A percentile compares a stretch with the other conserved stretches of the same genome.
Evolutionary conservation across 345 rosid genomes (phyloP).

Genomic region (Luvunga scandens): DNA sequence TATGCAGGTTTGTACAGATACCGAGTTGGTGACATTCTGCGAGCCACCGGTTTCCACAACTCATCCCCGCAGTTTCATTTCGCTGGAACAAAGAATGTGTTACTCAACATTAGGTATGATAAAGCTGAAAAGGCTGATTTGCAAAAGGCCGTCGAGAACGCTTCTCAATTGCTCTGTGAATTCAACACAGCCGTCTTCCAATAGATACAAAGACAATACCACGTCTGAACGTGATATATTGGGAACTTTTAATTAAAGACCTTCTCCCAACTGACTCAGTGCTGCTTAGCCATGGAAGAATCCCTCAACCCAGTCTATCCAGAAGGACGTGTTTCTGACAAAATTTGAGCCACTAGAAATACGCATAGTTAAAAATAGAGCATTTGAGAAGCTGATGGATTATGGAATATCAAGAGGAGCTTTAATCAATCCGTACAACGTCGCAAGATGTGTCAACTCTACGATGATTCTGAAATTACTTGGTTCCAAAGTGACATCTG

Average conservation of each 20-base stretch:
- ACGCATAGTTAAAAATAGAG: constrained; percentile 73
- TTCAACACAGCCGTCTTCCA: constrained; percentile 49
- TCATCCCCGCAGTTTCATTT: constrained; percentile 54
- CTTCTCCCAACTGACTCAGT: constrained; percentile 51
- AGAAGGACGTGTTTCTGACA: constrained; percentile 74
- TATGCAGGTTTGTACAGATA: too few relatives aligned
- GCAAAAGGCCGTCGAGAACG: constrained; percentile 72
- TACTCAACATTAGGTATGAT: constrained; percentile 69
- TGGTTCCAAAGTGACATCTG: constrained; percentile 65
- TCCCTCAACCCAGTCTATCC: constrained; percentile 82
- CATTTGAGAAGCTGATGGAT: constrained; percentile 94
- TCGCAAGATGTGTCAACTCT: constrained; percentile 83
- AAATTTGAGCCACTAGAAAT: constrained; percentile 86
- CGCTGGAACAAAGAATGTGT: constrained; percentile 5
- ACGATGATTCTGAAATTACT: constrained; percentile 84
- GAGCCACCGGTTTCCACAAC: too few relatives aligned
- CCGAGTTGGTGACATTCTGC: too few relatives aligned
- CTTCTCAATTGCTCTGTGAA: constrained; percentile 41
- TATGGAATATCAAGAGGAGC: constrained; percentile 93
- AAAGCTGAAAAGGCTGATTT: constrained; percentile 91
- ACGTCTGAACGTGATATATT: constrained; percentile 84
- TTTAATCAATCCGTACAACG: constrained; percentile 50
- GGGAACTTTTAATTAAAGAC: constrained; percentile 70
- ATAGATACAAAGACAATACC: constrained; percentile 66
- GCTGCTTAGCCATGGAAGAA: constrained; percentile 84